Percentiles rank a stretch among this genome's conserved stretches.
Conservation (phyloP, 352 stramenopile species). For the Pythium rhizo-oryzae region DNA sequence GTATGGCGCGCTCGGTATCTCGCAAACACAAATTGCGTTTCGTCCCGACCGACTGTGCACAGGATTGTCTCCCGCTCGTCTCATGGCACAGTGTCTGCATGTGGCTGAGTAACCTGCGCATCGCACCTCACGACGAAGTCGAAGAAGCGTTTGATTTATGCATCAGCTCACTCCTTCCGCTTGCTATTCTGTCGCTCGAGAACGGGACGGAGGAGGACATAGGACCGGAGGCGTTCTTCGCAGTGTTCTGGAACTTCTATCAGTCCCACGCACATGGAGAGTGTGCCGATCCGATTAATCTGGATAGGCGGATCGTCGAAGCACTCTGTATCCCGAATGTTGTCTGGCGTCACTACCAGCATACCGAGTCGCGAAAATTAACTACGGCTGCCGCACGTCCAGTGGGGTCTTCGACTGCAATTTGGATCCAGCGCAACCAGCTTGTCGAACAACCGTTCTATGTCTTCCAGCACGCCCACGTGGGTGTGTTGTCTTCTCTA, state of each 20-base stretch:
- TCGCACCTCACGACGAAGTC: neutral
- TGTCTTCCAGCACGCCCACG: constrained; percentile 48
- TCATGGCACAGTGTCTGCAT: constrained; percentile 17
- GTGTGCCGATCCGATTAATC: constrained; percentile 24
- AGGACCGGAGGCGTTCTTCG: constrained; percentile 33
- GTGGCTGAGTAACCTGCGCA: constrained; percentile 3
- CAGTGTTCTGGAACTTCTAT: constrained; percentile 37
- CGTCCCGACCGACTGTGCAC: neutral
- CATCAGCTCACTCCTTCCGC: constrained; percentile 7
- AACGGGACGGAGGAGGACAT: constrained; percentile 10
- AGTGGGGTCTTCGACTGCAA: too few relatives aligned
- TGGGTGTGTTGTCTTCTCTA: constrained; percentile 39
- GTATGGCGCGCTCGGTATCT: constrained; percentile 8
- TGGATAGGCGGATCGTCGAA: constrained; percentile 50
- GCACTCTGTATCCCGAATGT: constrained; percentile 51
- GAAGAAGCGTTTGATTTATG: neutral
- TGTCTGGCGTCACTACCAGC: constrained; percentile 29
- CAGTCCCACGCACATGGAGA: constrained; percentile 33
- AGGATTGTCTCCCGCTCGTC: neutral
- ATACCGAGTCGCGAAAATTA: constrained; percentile 17
- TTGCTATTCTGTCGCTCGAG: constrained; percentile 16
- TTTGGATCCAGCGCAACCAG: constrained; percentile 45
- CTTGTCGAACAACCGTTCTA: constrained; percentile 59
- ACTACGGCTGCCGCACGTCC: neutral
- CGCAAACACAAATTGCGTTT: constrained; percentile 7